Percentiles rank a stretch among this genome's conserved stretches.
Conservation (phyloP, 176 grass and related monocot species). For the Bothriochloa decipiens region DNA sequence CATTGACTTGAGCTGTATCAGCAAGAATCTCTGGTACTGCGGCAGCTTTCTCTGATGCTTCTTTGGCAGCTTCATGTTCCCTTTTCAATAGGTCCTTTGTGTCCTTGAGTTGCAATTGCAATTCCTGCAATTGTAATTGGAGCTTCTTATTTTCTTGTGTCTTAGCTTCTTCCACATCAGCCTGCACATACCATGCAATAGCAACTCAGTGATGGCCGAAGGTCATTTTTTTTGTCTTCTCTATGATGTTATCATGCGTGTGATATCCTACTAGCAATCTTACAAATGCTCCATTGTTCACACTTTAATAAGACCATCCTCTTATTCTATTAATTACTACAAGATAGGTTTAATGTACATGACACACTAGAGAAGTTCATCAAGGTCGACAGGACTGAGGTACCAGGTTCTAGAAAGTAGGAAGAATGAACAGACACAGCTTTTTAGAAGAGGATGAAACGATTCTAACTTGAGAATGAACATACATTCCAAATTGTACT, state of each 20-base stretch:
- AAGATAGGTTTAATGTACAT: conserved; percentile 32
- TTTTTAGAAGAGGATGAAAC: conserved; percentile 6
- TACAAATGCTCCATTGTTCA: conserved; percentile 16
- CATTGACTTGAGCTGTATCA: conserved; percentile 63
- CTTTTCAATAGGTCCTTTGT: conserved; percentile 64
- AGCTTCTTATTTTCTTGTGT: conserved; percentile 72
- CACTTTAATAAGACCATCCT: neutral
- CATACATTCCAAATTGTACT: neutral
- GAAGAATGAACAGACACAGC: neutral
- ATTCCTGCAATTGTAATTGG: conserved; percentile 66
- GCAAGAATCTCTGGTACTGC: conserved; percentile 61
- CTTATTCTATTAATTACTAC: conserved; percentile 8
- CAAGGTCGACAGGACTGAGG: neutral
- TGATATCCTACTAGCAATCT: conserved; percentile 1
- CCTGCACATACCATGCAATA: conserved; percentile 48
- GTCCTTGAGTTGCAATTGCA: conserved; percentile 63
- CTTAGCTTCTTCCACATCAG: conserved; percentile 89
- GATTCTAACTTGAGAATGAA: neutral
- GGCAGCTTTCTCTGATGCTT: conserved; percentile 61
- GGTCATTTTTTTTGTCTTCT: neutral
- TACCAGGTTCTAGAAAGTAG: conserved; percentile 23
- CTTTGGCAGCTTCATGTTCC: conserved; percentile 63
- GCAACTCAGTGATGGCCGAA: neutral
- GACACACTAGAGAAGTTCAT: conserved; percentile 2
- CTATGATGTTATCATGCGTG: neutral